Percentiles rank a stretch among this genome's conserved stretches.
These are phyloP conservation scores for Metarhizium brunneum DNA, from an alignment of 2,329 filamentous ascomycete species.

Conservation along the genomic window DNA sequence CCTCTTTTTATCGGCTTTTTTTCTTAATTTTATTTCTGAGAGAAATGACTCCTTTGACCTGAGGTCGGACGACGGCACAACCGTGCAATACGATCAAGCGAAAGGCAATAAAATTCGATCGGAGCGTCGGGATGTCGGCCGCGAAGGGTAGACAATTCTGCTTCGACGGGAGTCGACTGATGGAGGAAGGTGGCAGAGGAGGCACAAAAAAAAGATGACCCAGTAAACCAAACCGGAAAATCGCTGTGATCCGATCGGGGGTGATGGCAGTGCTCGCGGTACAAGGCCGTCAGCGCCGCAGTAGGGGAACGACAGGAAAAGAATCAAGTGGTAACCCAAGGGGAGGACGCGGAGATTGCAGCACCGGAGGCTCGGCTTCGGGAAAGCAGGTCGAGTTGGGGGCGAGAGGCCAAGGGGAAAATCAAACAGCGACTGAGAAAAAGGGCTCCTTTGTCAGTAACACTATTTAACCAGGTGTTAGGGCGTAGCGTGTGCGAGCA, in stretches of 20 bases:
- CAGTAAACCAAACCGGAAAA: background rate
- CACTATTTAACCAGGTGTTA: conserved; percentile 1
- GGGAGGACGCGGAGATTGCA: background rate
- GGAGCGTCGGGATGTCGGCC: background rate
- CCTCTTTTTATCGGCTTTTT: background rate
- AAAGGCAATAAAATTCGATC: background rate
- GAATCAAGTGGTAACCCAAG: background rate
- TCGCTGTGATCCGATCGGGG: conserved; percentile 2
- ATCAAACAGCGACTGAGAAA: conserved; percentile 1
- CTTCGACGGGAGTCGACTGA: conserved; percentile 2
- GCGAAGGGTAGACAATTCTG: background rate
- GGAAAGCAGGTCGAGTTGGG: background rate
- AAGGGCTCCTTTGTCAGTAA: conserved; percentile 5
- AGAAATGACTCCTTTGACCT: background rate
- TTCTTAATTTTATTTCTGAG: background rate
- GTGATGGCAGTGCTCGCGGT: background rate
- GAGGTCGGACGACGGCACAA: background rate
- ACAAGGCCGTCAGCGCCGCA: background rate
- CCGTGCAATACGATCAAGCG: background rate
- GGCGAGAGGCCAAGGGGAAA: conserved; percentile 3
- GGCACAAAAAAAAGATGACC: background rate
- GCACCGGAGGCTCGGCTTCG: conserved; percentile 2
- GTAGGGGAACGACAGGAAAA: background rate
- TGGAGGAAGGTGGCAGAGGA: background rate
- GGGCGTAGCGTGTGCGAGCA: background rate